Conservation (phyloP, 768 basidiomycete species). For the Dacryopinax primogenitus region DNA sequence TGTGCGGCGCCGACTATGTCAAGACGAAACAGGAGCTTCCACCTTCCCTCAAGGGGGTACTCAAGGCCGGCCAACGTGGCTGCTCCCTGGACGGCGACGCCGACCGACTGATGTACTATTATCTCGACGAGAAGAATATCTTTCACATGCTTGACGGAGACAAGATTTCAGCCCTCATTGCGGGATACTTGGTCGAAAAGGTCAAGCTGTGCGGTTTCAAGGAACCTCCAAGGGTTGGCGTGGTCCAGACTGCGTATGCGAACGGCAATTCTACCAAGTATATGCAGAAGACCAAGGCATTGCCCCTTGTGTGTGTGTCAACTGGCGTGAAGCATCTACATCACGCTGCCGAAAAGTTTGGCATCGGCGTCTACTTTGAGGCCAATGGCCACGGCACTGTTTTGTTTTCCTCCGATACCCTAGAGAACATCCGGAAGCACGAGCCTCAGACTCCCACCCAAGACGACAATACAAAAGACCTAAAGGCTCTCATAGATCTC, state of each 20-base stretch:
- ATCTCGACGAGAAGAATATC: constrained; percentile 57
- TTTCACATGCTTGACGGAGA: constrained; percentile 96
- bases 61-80: constrained; percentile 63
- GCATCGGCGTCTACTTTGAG: constrained; percentile 98
- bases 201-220: constrained; percentile 77
- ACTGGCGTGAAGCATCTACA: constrained; percentile 98
- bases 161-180: constrained; percentile 90
- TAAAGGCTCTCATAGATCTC: constrained; percentile 63
- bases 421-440: constrained; percentile 45
- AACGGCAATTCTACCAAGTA: constrained; percentile 96
- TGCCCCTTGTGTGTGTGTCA: constrained; percentile 87
- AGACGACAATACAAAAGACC: constrained; percentile 60
- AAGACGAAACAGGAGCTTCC: constrained; percentile 86
- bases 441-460: constrained; percentile 74
- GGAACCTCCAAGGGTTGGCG: constrained; percentile 66
- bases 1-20: constrained; percentile 92
- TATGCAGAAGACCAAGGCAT: constrained; percentile 46
- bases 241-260: constrained; percentile 97
- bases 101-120: constrained; percentile 92
- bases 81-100: constrained; percentile 97
- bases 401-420: constrained; percentile 70
- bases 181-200: constrained; percentile 82
- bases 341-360: constrained; percentile 86
- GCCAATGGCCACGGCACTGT: constrained; percentile 99
- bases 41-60: constrained; percentile 48